Evolutionary conservation across 257 asterid species (phyloP), one percentile per base, ranked within the genome.

Genomic region (Knoxia roxburghii): DNA sequence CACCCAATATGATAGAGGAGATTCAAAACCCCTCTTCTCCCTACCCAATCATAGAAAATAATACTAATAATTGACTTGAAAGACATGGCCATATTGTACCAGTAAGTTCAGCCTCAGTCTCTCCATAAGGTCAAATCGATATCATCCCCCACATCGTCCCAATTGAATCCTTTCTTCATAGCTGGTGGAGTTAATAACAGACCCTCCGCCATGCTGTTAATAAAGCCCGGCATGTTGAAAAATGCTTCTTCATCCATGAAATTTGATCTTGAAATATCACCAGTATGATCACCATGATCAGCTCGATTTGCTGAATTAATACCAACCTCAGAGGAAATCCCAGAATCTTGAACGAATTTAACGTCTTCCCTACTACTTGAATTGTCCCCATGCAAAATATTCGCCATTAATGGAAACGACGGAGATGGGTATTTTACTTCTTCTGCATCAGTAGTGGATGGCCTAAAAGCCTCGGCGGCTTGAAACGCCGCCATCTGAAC

Each of bases 191-290:
- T 89, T 0, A 89, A 76, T 53, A 89, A 80, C 89, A 89, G 68
- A 30, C 95, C 96, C 75, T 89, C 96, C 18, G 96, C 96, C 96
- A 89, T 87, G 77, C 86, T 82, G 57, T 89, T 80, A 13, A 89
- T 65, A 71, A 87, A 78, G 4, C 30, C 75, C 26, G 96, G 95
- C 93, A 87, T 77, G 79, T 89, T 87, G 69, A 83, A 87, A 70
- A 85, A 35, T 12, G 69, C 95, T 68, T 89, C 96, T 67, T 89
- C 96, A 60, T 89, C 96, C 60, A 75, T 18, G 29, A 83, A 78
- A 59, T 57, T 15, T 53, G 45, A 6, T 55, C 61, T 55, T 9
- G 24, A 1, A 7, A 15, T 46, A 5, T 43, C 24, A 64, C 4
- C 23, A 55, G 4, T 13, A 7, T 6, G 14, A 32, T 7, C 24